Evolutionary conservation across 169 alveolate species (phyloP), one percentile per base, ranked within the genome.

Genomic region (Plasmodium relictum): DNA sequence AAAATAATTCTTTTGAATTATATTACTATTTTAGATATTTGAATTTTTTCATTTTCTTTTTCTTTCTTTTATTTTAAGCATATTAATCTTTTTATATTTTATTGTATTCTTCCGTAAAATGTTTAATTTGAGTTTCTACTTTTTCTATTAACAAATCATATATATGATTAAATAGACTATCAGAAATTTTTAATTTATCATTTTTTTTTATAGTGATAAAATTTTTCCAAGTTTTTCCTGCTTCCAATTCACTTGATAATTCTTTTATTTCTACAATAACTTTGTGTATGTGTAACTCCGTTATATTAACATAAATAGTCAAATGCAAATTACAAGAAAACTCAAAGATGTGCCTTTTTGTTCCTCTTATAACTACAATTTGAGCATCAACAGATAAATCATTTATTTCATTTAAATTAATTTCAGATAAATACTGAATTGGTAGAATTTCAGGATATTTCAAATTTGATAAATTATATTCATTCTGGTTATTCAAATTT

Each of bases 281-380:
- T 93, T 87, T 65, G 80, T 85, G 92, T 18, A 68, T 56, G 42
- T 73, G 88, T 0, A 73, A 61, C 45, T 73, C 87, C 9, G 87
- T 61, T 39, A 72, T 52, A 20, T 73, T 72, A 2, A 85, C 48
- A 31, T 61, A 61, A 26, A 85, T 24, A 6, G 86, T 70, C 14
- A 94, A 52, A 62, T 92, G 68, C 22, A 94, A 63, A 39, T 66
- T 42, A 26, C 95, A 94, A 56, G 96, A 90, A 42, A 95, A 94
- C 65, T 95, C 97, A 72, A 95, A 95, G 72, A 95, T 88, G 78
- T 94, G 95, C 37, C 97, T 93, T 65, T 95, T 94, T 0, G 97
- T 93, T 8, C 95, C 97, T 37, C 97, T 42, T 58, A 95, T 94
- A 68, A 95, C 93, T 1, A 97, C 97, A 42, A 95, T 92, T 62